phyloP scores from a whole-genome alignment of 257 asterid species.

The Hygrophila difformis region DNA sequence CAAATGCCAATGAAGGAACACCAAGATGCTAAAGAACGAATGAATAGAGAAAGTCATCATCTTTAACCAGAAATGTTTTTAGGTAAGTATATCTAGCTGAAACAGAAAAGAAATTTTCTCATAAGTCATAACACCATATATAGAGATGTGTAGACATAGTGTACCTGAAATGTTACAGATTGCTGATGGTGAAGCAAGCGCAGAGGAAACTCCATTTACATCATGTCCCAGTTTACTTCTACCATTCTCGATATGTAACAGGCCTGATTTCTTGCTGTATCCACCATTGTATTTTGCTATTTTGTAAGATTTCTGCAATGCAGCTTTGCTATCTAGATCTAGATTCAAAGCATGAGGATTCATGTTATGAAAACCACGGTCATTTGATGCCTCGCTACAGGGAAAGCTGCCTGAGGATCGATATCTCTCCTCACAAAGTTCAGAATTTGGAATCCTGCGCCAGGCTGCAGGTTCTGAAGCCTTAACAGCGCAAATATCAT shows the following conservation, averaged over 20 bases:
- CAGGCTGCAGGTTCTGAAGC: slow-evolving; percentile 32
- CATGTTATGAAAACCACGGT: slow-evolving; percentile 23
- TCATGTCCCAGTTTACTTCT: slow-evolving; percentile 34
- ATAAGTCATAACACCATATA: no score
- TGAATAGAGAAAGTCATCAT: no score
- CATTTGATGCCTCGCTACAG: slow-evolving; percentile 22
- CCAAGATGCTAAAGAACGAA: no score
- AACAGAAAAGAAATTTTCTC: no score
- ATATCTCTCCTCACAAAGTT: slow-evolving; percentile 22
- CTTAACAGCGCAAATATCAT: slow-evolving; percentile 26
- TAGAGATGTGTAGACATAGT: no score
- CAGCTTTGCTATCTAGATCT: slow-evolving; percentile 30
- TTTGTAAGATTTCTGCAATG: slow-evolving; percentile 38
- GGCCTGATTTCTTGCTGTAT: slow-evolving; percentile 52
- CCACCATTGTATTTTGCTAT: slow-evolving; percentile 38
- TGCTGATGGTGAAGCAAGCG: slow-evolving; percentile 34
- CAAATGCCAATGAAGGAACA: no score
- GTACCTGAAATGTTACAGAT: slow-evolving; percentile 45
- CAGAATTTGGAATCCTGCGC: slow-evolving; percentile 36
- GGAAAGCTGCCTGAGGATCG: slow-evolving; percentile 30
- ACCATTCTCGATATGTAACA: slow-evolving; percentile 35
- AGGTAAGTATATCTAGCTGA: no score
- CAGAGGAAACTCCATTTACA: slow-evolving; percentile 34
- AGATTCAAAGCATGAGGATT: slow-evolving; percentile 24
- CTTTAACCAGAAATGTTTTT: no score